phyloP scores from a whole-genome alignment of 768 basidiomycete species.

The Suillus variegatus region DNA sequence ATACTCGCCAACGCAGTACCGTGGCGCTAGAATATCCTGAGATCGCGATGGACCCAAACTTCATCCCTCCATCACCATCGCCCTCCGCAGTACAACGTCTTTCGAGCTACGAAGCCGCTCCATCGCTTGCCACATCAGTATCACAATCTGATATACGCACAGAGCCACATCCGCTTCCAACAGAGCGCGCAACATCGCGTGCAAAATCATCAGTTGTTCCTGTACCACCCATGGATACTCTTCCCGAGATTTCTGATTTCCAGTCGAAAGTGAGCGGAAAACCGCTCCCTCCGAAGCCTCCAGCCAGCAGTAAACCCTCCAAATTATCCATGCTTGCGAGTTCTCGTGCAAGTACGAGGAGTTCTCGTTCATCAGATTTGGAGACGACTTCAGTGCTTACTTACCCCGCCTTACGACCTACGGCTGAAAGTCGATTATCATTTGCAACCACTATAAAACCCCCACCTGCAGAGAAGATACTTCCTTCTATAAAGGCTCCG shows the following conservation, averaged over 20 bases:
- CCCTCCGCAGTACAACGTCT: slow-evolving; percentile 63
- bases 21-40: slow-evolving; percentile 11
- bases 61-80: slow-evolving; percentile 65
- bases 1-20: slow-evolving; percentile 13
- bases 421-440: slow-evolving; percentile 51
- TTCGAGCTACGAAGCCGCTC: slow-evolving; percentile 57
- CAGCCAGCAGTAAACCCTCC: slow-evolving; percentile 47
- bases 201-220: slow-evolving; percentile 44
- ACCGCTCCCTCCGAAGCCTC: slow-evolving; percentile 24
- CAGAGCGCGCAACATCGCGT: slow-evolving; percentile 36
- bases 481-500: slow-evolving; percentile 24
- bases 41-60: slow-evolving; percentile 50
- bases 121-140: slow-evolving; percentile 50
- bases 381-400: slow-evolving; percentile 68
- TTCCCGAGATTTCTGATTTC: slow-evolving; percentile 58
- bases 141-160: slow-evolving; percentile 31
- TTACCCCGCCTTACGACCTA: slow-evolving; percentile 71
- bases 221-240: slow-evolving; percentile 46
- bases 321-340: slow-evolving; percentile 71
- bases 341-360: slow-evolving; percentile 56
- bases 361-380: slow-evolving; percentile 56
- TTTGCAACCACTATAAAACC: slow-evolving; percentile 23
- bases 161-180: slow-evolving; percentile 17
- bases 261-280: slow-evolving; percentile 46
- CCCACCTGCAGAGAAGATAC: slow-evolving; percentile 23